phyloP scores from a whole-genome alignment of 1,139 yeast genomes.

The Sporopachydermia cereana region DNA sequence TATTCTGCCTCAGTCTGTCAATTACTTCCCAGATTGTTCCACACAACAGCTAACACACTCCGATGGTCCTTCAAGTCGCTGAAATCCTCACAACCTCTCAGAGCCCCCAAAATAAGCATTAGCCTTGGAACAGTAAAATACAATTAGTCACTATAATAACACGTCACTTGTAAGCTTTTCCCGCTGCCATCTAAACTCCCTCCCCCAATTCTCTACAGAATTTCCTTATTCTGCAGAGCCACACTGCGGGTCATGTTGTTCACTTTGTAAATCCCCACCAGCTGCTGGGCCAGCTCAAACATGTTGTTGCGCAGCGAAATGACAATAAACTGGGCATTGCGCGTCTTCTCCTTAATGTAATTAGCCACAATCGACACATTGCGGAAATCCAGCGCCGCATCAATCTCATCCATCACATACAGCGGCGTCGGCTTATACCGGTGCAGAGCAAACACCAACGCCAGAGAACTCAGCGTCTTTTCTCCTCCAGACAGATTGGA shows the following conservation, averaged over 20 bases:
- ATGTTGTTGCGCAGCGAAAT: constrained; percentile 91
- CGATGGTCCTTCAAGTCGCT: too few relatives aligned
- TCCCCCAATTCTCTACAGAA: too few relatives aligned
- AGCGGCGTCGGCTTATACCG: constrained; percentile 95
- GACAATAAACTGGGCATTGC: constrained; percentile 93
- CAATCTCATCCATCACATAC: constrained; percentile 98
- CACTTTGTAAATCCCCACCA: constrained; percentile 92
- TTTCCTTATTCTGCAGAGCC: constrained; percentile 55
- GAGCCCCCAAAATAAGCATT: too few relatives aligned
- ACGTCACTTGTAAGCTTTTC: too few relatives aligned
- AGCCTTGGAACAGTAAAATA: too few relatives aligned
- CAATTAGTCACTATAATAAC: too few relatives aligned
- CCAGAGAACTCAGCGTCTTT: constrained; percentile 88
- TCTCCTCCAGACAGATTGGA: constrained; percentile 96
- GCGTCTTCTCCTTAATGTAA: constrained; percentile 89
- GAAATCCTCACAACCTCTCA: too few relatives aligned
- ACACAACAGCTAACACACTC: too few relatives aligned
- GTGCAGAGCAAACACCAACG: constrained; percentile 92
- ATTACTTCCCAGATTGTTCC: too few relatives aligned
- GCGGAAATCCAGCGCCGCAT: constrained; percentile 95
- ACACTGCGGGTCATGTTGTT: constrained; percentile 84
- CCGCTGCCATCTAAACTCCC: too few relatives aligned
- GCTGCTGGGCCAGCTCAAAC: constrained; percentile 91
- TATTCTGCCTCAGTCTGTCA: too few relatives aligned
- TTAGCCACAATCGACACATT: constrained; percentile 96